Conservation (phyloP, 345 rosid species). For the Gossypium herbaceum region DNA sequence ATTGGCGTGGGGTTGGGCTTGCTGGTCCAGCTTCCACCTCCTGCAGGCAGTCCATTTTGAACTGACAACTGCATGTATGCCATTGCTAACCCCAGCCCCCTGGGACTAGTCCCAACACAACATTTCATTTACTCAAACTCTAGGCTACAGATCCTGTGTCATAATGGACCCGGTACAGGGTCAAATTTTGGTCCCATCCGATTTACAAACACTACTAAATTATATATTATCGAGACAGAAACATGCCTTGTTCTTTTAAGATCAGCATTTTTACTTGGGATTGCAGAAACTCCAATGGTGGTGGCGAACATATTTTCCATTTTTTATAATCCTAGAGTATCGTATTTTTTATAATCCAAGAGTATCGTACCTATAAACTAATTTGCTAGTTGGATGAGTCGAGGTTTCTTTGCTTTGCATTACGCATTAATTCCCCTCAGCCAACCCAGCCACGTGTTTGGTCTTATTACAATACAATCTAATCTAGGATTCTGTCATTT, state of each 20-base stretch:
- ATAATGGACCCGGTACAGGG: not conserved
- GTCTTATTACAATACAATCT: conserved; percentile 3
- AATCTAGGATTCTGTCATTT: not conserved
- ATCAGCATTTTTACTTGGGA: not conserved
- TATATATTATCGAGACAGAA: too few species aligned
- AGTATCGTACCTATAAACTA: too few species aligned
- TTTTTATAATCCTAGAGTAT: too few species aligned
- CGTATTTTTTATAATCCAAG: too few species aligned
- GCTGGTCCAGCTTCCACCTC: not conserved
- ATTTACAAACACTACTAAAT: too few species aligned
- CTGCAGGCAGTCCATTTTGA: not conserved
- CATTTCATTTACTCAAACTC: too few species aligned
- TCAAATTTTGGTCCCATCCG: not conserved
- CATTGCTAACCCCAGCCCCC: not conserved
- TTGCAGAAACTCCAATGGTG: not conserved
- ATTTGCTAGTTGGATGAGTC: not conserved
- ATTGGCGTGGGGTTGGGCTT: not conserved
- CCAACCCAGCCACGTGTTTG: conserved; percentile 37
- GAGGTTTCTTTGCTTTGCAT: conserved; percentile 14
- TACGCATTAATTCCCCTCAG: conserved; percentile 24
- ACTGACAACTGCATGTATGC: not conserved
- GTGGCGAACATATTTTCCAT: not conserved
- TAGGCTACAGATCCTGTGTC: not conserved
- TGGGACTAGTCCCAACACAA: too few species aligned
- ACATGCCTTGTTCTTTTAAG: not conserved